These are phyloP conservation scores for Fragosphaeria purpurea DNA, from an alignment of 2,329 filamentous ascomycete genomes.

Conservation along the genomic window DNA sequence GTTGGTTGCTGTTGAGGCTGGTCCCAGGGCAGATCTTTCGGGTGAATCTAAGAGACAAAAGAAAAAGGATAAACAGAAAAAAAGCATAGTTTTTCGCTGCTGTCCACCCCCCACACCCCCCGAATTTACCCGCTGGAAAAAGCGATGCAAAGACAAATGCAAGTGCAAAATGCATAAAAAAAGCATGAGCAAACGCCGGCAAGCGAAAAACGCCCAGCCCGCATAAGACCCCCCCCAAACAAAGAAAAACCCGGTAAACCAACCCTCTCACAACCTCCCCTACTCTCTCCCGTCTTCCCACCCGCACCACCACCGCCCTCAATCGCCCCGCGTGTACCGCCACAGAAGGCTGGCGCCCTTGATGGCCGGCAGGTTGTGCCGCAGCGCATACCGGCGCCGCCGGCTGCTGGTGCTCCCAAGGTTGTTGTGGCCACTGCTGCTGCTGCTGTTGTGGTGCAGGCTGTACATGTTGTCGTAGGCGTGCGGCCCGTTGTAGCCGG, in stretches of 20 bases:
- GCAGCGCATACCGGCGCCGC: constrained; percentile 1
- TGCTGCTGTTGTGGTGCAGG: neutral
- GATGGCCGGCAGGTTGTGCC: constrained; percentile 11
- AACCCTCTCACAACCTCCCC: no score
- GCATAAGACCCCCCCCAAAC: no score
- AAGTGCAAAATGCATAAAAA: no score
- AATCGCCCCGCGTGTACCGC: constrained; percentile 9
- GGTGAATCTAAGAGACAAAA: neutral
- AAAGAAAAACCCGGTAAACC: no score
- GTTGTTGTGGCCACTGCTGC: neutral
- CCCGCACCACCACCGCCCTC: constrained; percentile 2
- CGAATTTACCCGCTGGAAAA: no score
- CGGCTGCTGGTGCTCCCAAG: neutral
- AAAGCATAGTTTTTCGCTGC: no score
- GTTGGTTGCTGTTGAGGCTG: no score
- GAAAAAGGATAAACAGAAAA: neutral
- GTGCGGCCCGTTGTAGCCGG: neutral
- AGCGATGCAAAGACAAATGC: no score
- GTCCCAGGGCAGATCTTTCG: neutral
- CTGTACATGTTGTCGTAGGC: constrained; percentile 1
- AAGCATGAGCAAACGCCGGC: no score
- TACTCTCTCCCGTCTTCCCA: no score
- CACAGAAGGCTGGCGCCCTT: constrained; percentile 13
- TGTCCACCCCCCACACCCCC: no score
- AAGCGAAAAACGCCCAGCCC: no score